Conservation (phyloP, 2,329 filamentous ascomycete species). For the Neospermospora avenae region DNA sequence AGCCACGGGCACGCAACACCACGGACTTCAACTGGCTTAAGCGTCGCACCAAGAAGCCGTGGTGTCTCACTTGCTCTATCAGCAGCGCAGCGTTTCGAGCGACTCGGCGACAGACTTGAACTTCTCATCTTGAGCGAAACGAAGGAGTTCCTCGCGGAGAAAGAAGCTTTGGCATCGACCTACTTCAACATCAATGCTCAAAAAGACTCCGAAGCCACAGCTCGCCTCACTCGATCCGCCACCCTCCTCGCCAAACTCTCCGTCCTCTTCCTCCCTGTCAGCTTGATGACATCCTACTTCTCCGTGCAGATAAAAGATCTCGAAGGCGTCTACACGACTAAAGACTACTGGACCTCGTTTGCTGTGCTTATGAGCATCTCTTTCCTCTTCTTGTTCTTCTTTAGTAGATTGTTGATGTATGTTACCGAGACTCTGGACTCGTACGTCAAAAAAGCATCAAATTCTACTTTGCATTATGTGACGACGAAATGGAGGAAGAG, state of each 20-base stretch:
- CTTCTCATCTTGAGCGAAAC: conserved; percentile 61
- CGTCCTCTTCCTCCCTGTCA: conserved; percentile 72
- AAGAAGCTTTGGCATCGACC: conserved; percentile 65
- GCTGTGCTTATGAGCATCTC: conserved; percentile 59
- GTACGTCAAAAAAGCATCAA: conserved; percentile 18
- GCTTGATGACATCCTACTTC: conserved; percentile 73
- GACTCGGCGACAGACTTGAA: conserved; percentile 56
- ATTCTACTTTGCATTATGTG: background rate
- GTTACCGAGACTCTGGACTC: conserved; percentile 44
- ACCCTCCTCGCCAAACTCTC: conserved; percentile 71
- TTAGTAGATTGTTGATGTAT: conserved; percentile 45
- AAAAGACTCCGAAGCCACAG: conserved; percentile 70
- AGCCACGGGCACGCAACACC: background rate
- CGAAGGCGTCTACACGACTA: conserved; percentile 53
- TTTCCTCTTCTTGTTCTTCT: conserved; percentile 55
- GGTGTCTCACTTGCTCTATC: conserved; percentile 40
- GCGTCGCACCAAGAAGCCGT: background rate
- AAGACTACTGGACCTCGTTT: conserved; percentile 67
- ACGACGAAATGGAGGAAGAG: conserved; percentile 8
- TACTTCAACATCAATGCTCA: conserved; percentile 77
- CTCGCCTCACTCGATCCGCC: conserved; percentile 67
- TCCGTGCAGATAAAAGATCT: conserved; percentile 60
- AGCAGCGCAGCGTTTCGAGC: conserved; percentile 55
- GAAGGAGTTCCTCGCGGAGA: conserved; percentile 63
- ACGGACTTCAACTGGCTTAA: background rate